Evolutionary conservation across 2,329 filamentous ascomycete genomes (phyloP), one percentile per base, ranked within the genome.

Genomic region (Neonectria ditissima): DNA sequence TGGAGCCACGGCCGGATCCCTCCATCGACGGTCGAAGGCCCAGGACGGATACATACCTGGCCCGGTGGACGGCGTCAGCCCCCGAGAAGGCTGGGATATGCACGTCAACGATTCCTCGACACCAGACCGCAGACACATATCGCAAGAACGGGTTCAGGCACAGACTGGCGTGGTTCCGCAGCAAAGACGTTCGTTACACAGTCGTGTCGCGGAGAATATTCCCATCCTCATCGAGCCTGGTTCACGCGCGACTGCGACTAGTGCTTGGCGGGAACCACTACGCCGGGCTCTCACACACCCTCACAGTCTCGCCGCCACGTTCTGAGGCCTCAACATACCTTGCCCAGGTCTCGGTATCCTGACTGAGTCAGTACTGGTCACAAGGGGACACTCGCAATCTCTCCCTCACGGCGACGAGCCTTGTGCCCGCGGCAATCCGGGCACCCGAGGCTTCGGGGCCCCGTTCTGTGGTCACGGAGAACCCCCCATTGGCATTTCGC

Each of bases 181-280:
- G 65, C 67, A 59, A 73, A 65, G 48, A 63, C 61, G 59, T 59
- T 66, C 44, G 72, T 74, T 74, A 74, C 72, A 74, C 72, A 72
- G 54, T 65, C 63, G 67, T 71, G 65, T 67, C 67, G 69, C 72
- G 72, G 72, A 74, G 71, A 74, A 73, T 74, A 74, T 71, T 71
- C 63, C 68, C 67, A 72, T 69, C 68, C 67, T 71, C 68, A 67
- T 68, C 65, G 63, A 75, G 69, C 72, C 66, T 71, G 69, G 70
- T 70, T 75, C 73, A 65, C 71, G 69, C 73, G 70, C 68, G 51
- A 75, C 68, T 66, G 56, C 63, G 54, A 75, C 73, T 75, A 75
- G 73, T 67, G 73, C 66, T 59, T 70, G 59, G 57, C 70, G 68
- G 65, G 74, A 75, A 76, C 73, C 74, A 75, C 68, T 59, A 67